Base-by-base conservation (phyloP, 139 green algal species). In the Eudorina sp. region DNA sequence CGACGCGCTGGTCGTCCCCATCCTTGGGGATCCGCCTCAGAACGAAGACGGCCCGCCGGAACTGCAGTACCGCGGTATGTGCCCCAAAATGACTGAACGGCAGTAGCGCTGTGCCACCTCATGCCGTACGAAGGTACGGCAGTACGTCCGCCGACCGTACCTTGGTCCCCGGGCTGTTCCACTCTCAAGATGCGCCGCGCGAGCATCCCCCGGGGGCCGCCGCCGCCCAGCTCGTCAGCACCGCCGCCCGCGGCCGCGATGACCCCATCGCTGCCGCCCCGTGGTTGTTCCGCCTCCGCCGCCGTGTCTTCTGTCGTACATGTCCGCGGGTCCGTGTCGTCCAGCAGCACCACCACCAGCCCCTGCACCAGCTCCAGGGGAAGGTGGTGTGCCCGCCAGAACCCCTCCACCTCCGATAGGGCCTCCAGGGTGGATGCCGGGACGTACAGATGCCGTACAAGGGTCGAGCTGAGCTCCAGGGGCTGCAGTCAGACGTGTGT, bases 321-420 rank as follows among this genome's bases (percentile, higher is more conserved):
- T n/a, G n/a, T n/a, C n/a, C n/a, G n/a, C n/a, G n/a, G n/a, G n/a
- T n/a, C 27, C 64, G 3, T 11, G 8, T 73, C 64, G 3, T 23
- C 64, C 27, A 73, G 3, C 68, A 79, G 40, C 70, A 70, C 53
- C 77, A 84, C 77, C 51, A 84, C 36, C 77, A 84, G 55, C 1
- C 77, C 77, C 21, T 13, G 23, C 77, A 84, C 6, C 53, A 73
- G 53, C 48, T 84, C n/a, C 38, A 72, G 38, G 23, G 53, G 77
- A 36, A 84, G 53, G 41, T 64, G 80, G 80, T 86, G 80, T 1
- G 19, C 60, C 16, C 27, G 58, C 80, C 80, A 86, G 41, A 76
- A 86, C 16, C n/a, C 41, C 29, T 64, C 13, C 40, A 77, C 80
- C 60, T 86, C 80, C 41, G 31, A n/a, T 19, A 86, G 80, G 29